A percentile compares a stretch with the other conserved stretches of the same genome.
These are phyloP conservation scores for Chlamydomonas schloesseri DNA, from an alignment of 139 green algal genomes.

Conservation along the genomic window DNA sequence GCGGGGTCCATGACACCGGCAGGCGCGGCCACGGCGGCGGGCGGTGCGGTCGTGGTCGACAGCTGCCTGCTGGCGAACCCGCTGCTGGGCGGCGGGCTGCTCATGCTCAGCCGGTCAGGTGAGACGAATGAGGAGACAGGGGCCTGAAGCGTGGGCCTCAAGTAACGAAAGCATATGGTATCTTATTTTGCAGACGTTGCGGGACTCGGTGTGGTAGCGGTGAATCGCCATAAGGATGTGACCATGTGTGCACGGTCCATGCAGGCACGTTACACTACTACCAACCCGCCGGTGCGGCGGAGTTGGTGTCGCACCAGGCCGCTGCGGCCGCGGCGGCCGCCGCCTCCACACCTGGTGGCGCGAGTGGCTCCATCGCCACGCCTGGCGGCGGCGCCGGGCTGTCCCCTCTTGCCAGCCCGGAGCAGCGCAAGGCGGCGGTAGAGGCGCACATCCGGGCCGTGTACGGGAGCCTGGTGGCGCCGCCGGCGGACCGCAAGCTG, in stretches of 20 bases:
- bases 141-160: no score
- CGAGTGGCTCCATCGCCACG: no score
- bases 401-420: background rate
- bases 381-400: no score
- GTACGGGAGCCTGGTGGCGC: constrained; percentile 32
- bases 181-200: no score
- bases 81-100: constrained; percentile 11
- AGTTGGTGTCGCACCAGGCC: background rate
- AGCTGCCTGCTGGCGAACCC: constrained; percentile 29
- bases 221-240: no score
- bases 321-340: background rate
- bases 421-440: constrained; percentile 12
- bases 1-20: background rate
- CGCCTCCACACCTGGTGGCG: no score
- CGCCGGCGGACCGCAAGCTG: constrained; percentile 1
- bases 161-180: no score
- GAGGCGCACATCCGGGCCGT: constrained; percentile 14
- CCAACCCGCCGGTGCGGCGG: constrained; percentile 25
- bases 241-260: background rate
- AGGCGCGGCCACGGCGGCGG: background rate
- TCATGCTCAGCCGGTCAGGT: constrained; percentile 30
- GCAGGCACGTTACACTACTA: constrained; percentile 25
- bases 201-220: no score
- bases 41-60: background rate
- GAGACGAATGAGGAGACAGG: background rate